Percentiles rank a stretch among this genome's conserved stretches.
Evolutionary conservation across 805 yeast species (phyloP).

Genomic region (Ogataea dorogensis): DNA sequence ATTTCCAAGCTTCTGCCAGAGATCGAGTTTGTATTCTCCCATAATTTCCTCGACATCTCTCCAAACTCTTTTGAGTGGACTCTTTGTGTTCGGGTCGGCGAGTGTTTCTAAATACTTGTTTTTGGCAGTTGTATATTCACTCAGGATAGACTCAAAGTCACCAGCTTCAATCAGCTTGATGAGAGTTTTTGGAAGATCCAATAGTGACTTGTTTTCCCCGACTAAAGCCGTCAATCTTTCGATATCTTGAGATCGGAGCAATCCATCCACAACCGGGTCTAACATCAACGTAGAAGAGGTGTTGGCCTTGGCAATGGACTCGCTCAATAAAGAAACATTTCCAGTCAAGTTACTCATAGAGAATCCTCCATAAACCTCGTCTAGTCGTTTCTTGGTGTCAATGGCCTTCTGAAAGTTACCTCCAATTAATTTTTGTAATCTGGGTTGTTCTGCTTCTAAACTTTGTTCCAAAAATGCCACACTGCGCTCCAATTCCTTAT

Average conservation of each 20-base stretch:
- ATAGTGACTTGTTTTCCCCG: slow-evolving; percentile 49
- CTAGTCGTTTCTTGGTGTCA: slow-evolving; percentile 60
- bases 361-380: slow-evolving; percentile 56
- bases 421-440: slow-evolving; percentile 51
- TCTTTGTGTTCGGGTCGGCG: slow-evolving; percentile 17
- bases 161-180: slow-evolving; percentile 41
- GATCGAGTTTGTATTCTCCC: slow-evolving; percentile 49
- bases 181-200: slow-evolving; percentile 56
- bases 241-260: slow-evolving; percentile 47
- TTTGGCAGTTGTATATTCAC: slow-evolving; percentile 55
- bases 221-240: slow-evolving; percentile 49
- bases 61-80: slow-evolving; percentile 54
- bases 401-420: slow-evolving; percentile 64
- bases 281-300: slow-evolving; percentile 49
- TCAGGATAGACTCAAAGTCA: slow-evolving; percentile 57
- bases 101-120: slow-evolving; percentile 13
- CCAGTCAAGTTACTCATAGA: slow-evolving; percentile 28
- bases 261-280: slow-evolving; percentile 57
- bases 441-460: slow-evolving; percentile 48
- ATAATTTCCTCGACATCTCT: slow-evolving; percentile 51
- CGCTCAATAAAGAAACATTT: slow-evolving; percentile 28
- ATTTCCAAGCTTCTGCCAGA: slow-evolving; percentile 50
- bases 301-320: slow-evolving; percentile 47
- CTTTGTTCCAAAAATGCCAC: slow-evolving; percentile 48
- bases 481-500: slow-evolving; percentile 47